Conservation (phyloP, 306 rosid genomes). For the Cicer pinnatifidum region DNA sequence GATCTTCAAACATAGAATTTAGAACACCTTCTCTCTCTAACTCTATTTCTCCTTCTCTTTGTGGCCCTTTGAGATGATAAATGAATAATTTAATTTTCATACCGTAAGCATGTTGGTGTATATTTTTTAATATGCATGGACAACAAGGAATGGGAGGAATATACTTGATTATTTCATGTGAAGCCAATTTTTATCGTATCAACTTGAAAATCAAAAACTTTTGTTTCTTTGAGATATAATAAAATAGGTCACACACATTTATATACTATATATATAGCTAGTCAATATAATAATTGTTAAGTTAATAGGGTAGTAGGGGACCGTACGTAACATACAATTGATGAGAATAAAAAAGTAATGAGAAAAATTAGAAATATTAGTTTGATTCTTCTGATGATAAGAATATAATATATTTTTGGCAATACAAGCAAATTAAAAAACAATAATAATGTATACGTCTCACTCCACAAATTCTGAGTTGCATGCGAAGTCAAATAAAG, state of each 20-base stretch:
- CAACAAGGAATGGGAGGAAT: constrained; percentile 50
- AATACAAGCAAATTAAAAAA: neutral
- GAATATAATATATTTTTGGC: constrained; percentile 17
- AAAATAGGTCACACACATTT: neutral
- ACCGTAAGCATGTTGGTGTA: constrained; percentile 46
- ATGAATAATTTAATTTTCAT: constrained; percentile 45
- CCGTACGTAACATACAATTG: constrained; percentile 25
- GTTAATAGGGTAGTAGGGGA: constrained; percentile 17
- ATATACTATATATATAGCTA: neutral
- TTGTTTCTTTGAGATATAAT: constrained; percentile 4
- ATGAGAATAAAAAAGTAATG: neutral
- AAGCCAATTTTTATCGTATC: constrained; percentile 47
- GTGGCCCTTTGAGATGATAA: constrained; percentile 45
- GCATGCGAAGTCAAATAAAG: constrained; percentile 32
- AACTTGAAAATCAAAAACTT: constrained; percentile 40
- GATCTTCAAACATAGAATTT: constrained; percentile 45
- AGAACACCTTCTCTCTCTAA: constrained; percentile 20
- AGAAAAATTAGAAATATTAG: constrained; percentile 38
- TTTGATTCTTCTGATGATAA: constrained; percentile 38
- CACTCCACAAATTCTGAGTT: constrained; percentile 38
- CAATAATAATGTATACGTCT: constrained; percentile 13
- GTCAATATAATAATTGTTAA: constrained; percentile 34
- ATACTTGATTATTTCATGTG: constrained; percentile 60
- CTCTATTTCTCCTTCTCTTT: neutral
- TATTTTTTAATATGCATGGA: constrained; percentile 52